Evolutionary conservation across 2,329 filamentous ascomycete genomes (phyloP), one percentile per base, ranked within the genome.

Genomic region (Hypocreales sp.): DNA sequence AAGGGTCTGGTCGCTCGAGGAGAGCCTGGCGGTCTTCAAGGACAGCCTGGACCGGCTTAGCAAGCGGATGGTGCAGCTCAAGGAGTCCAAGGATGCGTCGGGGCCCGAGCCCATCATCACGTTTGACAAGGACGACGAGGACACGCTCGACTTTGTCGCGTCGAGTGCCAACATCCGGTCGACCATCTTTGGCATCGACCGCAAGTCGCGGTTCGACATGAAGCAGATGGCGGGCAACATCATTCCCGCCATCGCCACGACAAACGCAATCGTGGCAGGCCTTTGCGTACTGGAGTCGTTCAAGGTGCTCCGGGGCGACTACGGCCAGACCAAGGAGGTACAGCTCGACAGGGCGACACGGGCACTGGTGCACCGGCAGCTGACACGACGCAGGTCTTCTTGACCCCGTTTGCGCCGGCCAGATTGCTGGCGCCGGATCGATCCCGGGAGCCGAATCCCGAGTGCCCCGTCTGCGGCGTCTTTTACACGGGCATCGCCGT

Each of bases 181-280:
- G 1, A 63, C 71, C 15, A 66, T 92, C n/a, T 98, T 98, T 46
- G 79, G 75, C 30, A 93, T 98, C 31, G 79, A 87, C 29, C 58
- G 63, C 5, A 87, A 83, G 49, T 92, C 84, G 14, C 83, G 92
- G 32, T 98, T 95, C 45, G 86, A 95, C 46, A 86, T 90, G 43
- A 98, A 98, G 58, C 80, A 98, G 55, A 98, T 95, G 87, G 90
- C 90, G 4, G 90, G 90, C 29, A 98, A 98, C 48, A 98, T 98
- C 42, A 98, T 98, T 34, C 90, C 90, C 2, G 90, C 90, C 2
- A 98, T 98, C 46, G 90, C 90, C 5, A 98, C 90, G 0, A 95
- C 90, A 0, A 98, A 98, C 50, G 90, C 90, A 11, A 92, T 95
- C 50, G 87, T 90, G 2, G 90, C 90, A 11, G 79, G 83, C 9